Percentiles rank a stretch among this genome's conserved stretches.
Evolutionary conservation across 768 basidiomycete genomes (phyloP).

Genomic region (Antrodiella citrinella): DNA sequence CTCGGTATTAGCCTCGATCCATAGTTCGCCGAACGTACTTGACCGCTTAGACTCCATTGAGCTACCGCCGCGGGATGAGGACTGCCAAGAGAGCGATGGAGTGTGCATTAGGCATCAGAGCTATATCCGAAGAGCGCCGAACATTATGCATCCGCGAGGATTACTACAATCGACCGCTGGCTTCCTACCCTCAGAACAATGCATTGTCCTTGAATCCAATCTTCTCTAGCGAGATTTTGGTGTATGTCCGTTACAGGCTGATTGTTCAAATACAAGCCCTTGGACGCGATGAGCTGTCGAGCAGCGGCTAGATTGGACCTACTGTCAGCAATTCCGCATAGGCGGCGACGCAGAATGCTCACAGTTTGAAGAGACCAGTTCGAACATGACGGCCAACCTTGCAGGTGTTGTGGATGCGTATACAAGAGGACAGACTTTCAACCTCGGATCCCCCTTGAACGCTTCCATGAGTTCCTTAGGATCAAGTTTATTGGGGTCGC

Average conservation of each 20-base stretch:
- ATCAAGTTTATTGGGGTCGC: constrained; percentile 11
- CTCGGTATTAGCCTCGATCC: too few relatives aligned
- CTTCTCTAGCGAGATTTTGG: constrained; percentile 29
- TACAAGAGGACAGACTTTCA: constrained; percentile 39
- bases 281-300: constrained; percentile 47
- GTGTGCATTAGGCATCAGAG: too few relatives aligned
- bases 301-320: constrained; percentile 46
- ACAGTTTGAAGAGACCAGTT: constrained; percentile 61
- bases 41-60: too few relatives aligned
- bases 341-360: constrained; percentile 18
- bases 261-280: constrained; percentile 72
- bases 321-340: background rate
- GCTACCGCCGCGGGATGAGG: too few relatives aligned
- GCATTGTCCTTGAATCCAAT: constrained; percentile 55
- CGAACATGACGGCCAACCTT: constrained; percentile 52
- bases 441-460: constrained; percentile 56
- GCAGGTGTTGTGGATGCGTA: constrained; percentile 50
- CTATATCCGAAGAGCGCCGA: background rate
- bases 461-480: constrained; percentile 52
- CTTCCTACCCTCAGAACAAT: constrained; percentile 70
- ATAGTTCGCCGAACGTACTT: too few relatives aligned
- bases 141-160: constrained; percentile 2
- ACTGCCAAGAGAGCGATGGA: too few relatives aligned
- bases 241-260: constrained; percentile 41
- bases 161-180: constrained; percentile 57